phyloP scores from a whole-genome alignment of 306 rosid genomes.

The Vicia sativa region DNA sequence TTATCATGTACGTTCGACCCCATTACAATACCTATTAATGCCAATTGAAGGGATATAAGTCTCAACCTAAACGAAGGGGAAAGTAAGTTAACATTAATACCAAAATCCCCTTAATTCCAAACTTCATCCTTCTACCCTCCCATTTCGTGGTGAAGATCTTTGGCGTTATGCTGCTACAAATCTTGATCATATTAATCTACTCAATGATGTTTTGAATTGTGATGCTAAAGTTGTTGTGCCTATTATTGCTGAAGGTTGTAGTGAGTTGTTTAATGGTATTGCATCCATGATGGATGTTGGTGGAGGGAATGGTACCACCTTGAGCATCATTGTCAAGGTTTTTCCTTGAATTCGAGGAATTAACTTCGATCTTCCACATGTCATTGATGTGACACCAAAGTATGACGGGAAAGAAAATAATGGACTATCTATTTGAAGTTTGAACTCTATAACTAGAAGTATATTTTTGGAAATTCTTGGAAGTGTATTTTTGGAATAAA shows the following conservation, averaged over 20 bases:
- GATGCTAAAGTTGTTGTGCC: conserved; percentile 44
- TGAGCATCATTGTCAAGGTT: conserved; percentile 41
- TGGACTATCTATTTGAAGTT: no score
- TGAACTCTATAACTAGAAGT: no score
- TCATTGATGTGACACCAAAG: conserved; percentile 42
- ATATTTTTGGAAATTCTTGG: no score
- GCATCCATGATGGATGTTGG: conserved; percentile 71
- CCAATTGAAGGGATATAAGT: no score
- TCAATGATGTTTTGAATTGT: conserved; percentile 75
- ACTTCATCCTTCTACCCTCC: no score
- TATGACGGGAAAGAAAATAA: conserved; percentile 20
- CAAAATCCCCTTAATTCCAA: no score
- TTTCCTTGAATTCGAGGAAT: conserved; percentile 54
- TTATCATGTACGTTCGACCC: no score
- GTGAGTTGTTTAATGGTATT: conserved; percentile 52
- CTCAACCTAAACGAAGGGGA: no score
- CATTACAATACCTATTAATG: no score
- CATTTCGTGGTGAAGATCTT: conserved; percentile 54
- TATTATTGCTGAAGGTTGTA: conserved; percentile 39
- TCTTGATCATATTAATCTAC: conserved; percentile 42
- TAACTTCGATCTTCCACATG: conserved; percentile 78
- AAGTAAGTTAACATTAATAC: no score
- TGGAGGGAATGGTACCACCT: conserved; percentile 65
- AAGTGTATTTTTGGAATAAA: no score
- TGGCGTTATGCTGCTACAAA: conserved; percentile 50